Conservation (phyloP, 169 alveolate genomes). For the Plasmodium chabaudi region DNA sequence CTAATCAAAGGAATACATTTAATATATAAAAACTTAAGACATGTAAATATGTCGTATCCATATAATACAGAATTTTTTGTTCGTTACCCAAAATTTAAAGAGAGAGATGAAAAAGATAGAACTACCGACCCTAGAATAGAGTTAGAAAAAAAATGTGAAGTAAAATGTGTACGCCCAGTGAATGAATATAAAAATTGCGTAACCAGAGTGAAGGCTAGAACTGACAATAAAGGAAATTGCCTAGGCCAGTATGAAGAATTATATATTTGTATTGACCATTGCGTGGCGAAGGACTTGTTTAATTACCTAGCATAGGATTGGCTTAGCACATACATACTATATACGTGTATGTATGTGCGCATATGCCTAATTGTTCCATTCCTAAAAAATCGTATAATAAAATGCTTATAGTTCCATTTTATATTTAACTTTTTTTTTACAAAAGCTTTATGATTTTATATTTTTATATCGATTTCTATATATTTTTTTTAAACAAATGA, state of each 20-base stretch:
- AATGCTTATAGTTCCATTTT: too few relatives aligned
- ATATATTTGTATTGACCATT: conserved; percentile 83
- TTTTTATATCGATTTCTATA: too few relatives aligned
- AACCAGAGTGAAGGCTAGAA: conserved; percentile 80
- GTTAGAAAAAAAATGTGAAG: conserved; percentile 83
- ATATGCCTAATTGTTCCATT: too few relatives aligned
- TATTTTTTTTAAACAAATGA: too few relatives aligned
- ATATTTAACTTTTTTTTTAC: too few relatives aligned
- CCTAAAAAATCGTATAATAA: too few relatives aligned
- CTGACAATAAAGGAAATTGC: conserved; percentile 85
- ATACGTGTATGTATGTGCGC: too few relatives aligned
- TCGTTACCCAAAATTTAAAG: conserved; percentile 81
- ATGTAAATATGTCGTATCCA: conserved; percentile 80
- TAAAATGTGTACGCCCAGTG: conserved; percentile 83
- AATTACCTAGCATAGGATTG: conserved; percentile 76
- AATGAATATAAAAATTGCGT: conserved; percentile 82
- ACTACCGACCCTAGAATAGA: conserved; percentile 83
- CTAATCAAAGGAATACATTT: too few relatives aligned
- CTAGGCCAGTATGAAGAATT: conserved; percentile 84
- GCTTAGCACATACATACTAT: background rate
- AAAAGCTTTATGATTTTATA: too few relatives aligned
- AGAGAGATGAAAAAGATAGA: conserved; percentile 80
- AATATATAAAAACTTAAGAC: background rate
- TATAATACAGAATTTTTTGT: conserved; percentile 80
- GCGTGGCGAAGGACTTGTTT: conserved; percentile 82